Base-by-base conservation (phyloP, 192 early-diverging fungal species). In the Powellomyces hirtus region DNA sequence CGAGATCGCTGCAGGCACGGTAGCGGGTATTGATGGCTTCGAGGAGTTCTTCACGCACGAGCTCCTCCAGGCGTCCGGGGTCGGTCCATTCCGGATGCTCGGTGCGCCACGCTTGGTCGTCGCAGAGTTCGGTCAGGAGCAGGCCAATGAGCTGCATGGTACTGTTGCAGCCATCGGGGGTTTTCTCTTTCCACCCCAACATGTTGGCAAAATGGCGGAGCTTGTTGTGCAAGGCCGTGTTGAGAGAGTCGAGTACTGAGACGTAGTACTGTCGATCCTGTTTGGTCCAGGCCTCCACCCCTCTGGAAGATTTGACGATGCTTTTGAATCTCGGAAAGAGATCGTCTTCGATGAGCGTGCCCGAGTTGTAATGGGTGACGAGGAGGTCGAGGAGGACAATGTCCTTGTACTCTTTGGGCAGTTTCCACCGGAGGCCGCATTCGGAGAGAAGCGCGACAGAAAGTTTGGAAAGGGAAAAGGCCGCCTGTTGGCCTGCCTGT, bases 401-500 rank as follows among this genome's bases (percentile, higher is more conserved):
- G 13, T 78, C 64, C 26, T 61, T 60, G 70, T 52, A 80, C 40
- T 77, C 75, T 34, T 71, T 52, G 0, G 87, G 79, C n/a, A 91
- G 35, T 57, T 85, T 74, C 90, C 89, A 90, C 1, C 88, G 79
- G 20, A 89, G 68, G 38, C 79, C 84, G 62, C 87, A 89, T 40
- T 91, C 90, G 18, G 79, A 86, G 26, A 91, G 66, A 0, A 91
- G 52, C 3, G 83, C 77, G 26, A 82, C 77, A n/a, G 80, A 85
- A 26, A 68, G 56, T 35, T 82, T 77, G 8, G 88, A 85, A 0
- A 91, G 62, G 24, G 13, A 79, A 63, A 50, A 62, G 72, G 20
- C 66, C 55, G 52, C 77, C 59, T 6, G 73, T 77, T 14, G 65
- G 40, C 46, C 82, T 8, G 13, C 50, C 7, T 49, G 18, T 1